phyloP scores from a whole-genome alignment of 208 protist species.

The Leishmania turanica region DNA sequence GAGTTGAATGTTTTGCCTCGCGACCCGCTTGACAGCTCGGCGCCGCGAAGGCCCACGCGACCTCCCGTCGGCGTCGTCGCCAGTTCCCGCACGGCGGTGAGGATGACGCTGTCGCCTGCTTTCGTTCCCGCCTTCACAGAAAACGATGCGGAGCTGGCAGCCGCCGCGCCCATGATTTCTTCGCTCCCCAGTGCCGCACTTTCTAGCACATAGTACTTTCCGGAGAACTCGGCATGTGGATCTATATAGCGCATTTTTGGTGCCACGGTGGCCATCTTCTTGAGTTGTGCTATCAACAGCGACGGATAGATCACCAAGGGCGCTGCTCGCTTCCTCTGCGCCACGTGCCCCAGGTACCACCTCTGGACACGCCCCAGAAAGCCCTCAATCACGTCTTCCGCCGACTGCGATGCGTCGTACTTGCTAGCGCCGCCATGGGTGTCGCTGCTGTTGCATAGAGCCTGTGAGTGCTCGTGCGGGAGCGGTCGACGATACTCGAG shows the following conservation, averaged over 20 bases:
- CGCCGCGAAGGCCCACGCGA: constrained; percentile 10
- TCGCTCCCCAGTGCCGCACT: not conserved
- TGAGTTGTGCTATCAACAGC: constrained; percentile 4
- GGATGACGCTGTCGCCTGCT: not conserved
- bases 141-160: not conserved
- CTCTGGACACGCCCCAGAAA: constrained; percentile 58
- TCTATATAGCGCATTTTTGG: not conserved
- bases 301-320: constrained; percentile 60
- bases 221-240: constrained; percentile 6
- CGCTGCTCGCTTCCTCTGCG: constrained; percentile 8
- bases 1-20: constrained; percentile 62
- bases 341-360: constrained; percentile 45
- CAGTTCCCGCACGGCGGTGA: not conserved
- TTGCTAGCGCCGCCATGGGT: not conserved
- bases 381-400: constrained; percentile 44
- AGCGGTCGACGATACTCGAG: constrained; percentile 36
- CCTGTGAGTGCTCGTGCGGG: constrained; percentile 13
- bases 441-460: constrained; percentile 15
- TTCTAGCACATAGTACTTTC: constrained; percentile 28
- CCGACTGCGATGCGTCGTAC: constrained; percentile 4
- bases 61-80: constrained; percentile 5
- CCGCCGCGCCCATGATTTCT: not conserved
- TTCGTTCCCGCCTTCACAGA: not conserved
- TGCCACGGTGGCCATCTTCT: not conserved
- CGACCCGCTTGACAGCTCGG: not conserved